Evolutionary conservation across 495 filamentous ascomycete genomes (phyloP).

Genomic region (Chaetomium tenue): DNA sequence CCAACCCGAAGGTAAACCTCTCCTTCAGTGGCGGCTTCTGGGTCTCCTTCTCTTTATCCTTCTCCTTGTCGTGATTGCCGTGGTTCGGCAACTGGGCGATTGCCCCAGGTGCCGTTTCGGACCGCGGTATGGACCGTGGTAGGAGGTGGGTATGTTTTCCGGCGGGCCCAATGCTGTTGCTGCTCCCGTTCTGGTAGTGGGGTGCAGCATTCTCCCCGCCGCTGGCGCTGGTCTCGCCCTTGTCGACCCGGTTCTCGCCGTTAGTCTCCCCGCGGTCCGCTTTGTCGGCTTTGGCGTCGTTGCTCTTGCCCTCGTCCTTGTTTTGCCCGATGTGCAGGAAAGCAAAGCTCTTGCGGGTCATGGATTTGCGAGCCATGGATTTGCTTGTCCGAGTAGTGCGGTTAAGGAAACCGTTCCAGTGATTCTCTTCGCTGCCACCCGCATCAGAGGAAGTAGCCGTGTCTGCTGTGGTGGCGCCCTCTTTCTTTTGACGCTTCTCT

Average conservation of each 20-base stretch:
- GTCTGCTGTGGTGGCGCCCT: constrained; percentile 13
- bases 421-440: not conserved
- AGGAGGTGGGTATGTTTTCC: constrained; percentile 1
- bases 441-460: constrained; percentile 3
- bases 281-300: constrained; percentile 16
- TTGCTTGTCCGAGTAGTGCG: constrained; percentile 41
- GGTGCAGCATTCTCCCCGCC: constrained; percentile 6
- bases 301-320: constrained; percentile 35
- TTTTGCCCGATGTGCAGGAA: constrained; percentile 42
- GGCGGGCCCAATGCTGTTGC: not conserved
- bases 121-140: constrained; percentile 19
- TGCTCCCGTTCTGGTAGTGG: not conserved
- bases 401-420: constrained; percentile 38
- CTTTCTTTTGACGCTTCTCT: constrained; percentile 39
- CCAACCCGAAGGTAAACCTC: constrained; percentile 58
- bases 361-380: constrained; percentile 47
- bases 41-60: constrained; percentile 10
- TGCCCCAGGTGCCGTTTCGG: constrained; percentile 12
- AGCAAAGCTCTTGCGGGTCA: constrained; percentile 52
- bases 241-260: constrained; percentile 23
- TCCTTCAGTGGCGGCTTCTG: constrained; percentile 39
- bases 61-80: constrained; percentile 17
- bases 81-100: constrained; percentile 9
- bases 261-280: constrained; percentile 21
- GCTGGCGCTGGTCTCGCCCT: constrained; percentile 18